Base-by-base conservation (phyloP, 1,284 basidiomycete genomes). In the Leccinum pallidistipes region DNA sequence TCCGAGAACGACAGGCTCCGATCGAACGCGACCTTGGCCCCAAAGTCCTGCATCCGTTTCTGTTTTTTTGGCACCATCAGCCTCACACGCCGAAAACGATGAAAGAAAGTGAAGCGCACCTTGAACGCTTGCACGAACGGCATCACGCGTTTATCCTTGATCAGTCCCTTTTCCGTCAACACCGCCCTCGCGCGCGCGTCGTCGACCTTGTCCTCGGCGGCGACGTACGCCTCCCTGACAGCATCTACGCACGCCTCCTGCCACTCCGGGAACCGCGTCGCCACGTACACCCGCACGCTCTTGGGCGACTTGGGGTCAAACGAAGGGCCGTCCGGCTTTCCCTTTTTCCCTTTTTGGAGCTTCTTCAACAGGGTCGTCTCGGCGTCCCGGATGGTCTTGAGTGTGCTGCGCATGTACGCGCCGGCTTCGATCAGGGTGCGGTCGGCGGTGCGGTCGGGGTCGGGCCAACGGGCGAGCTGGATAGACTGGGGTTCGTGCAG, bases 71-170 rank as follows among this genome's bases (percentile, higher is more conserved):
- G 31, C 57, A 51, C 27, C 9, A 21, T 9, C 16, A 12, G 47
- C 43, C 43, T 51, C 31, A 29, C 57, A 47, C 50, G 24, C 29
- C 27, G 3, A 58, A 38, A 24, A 18, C n/a, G 74, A 6, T 79
- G 54, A 49, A 16, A 6, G 12, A 49, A 49, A 11, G 5, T 27
- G 24, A 12, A 16, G 47, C 47, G 38, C 62, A 94, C 93, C 86
- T 98, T 97, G 86, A 97, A 91, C 31, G 83, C 79, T 68, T 97
- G 92, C 60, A 95, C 86, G 79, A 98, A 98, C 36, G 96, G 96
- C 96, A 98, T 98, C 50, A 85, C 85, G 64, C 90, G 88, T 81
- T 98, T 98, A 78, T 98, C 95, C 85, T 98, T 98, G 77, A 95
- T 88, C 76, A 98, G 74, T 12, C 93, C 95, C n/a, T 81, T 84